Conservation (phyloP, 2,329 filamentous ascomycete species). For the Didymella pinodella region DNA sequence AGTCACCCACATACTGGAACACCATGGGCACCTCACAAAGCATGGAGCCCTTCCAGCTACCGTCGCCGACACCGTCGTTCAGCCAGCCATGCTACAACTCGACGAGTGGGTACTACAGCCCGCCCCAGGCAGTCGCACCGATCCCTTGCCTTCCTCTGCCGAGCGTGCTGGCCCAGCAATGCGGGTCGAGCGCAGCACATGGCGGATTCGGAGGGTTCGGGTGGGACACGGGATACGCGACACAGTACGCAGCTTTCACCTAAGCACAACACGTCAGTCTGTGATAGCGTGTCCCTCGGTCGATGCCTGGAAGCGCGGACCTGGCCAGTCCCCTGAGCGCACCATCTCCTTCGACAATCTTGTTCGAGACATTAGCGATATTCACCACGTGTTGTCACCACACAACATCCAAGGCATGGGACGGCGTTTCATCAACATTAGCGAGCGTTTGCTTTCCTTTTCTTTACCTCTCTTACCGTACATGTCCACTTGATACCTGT, state of each 20-base stretch:
- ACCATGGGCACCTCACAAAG: slow-evolving; percentile 63
- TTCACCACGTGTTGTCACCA: slow-evolving; percentile 39
- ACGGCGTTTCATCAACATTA: slow-evolving; percentile 62
- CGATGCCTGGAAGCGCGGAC: slow-evolving; percentile 51
- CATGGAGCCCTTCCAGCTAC: slow-evolving; percentile 74
- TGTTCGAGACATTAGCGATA: slow-evolving; percentile 56
- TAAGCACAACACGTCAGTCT: slow-evolving; percentile 59
- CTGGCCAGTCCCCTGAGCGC: slow-evolving; percentile 54
- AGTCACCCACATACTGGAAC: slow-evolving; percentile 77
- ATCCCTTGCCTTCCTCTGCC: slow-evolving; percentile 82
- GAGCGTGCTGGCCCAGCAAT: slow-evolving; percentile 84
- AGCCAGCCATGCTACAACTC: slow-evolving; percentile 70
- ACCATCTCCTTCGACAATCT: slow-evolving; percentile 50
- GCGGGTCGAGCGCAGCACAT: slow-evolving; percentile 70
- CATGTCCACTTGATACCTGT: slow-evolving; percentile 52
- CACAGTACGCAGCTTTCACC: slow-evolving; percentile 77
- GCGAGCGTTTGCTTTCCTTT: slow-evolving; percentile 47
- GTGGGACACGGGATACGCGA: slow-evolving; percentile 86
- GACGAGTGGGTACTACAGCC: slow-evolving; percentile 71
- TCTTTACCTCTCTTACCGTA: slow-evolving; percentile 26
- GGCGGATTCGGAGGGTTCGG: slow-evolving; percentile 78
- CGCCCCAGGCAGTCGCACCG: slow-evolving; percentile 75
- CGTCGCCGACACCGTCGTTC: slow-evolving; percentile 81
- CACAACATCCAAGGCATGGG: slow-evolving; percentile 59
- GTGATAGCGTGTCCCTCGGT: slow-evolving; percentile 39